Conservation (phyloP, 306 rosid species). For the Corylus avellana region DNA sequence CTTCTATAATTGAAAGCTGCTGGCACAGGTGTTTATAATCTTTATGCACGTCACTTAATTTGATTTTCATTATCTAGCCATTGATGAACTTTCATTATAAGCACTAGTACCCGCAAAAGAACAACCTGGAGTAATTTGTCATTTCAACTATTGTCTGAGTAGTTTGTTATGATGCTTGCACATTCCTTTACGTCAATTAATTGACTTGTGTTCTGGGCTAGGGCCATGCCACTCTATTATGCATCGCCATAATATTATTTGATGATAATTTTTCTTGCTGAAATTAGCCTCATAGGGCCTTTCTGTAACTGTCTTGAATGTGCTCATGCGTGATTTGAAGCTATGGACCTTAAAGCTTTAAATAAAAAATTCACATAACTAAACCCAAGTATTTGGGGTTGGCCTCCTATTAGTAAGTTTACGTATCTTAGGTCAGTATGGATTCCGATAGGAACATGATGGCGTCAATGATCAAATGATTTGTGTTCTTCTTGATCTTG, state of each 20-base stretch:
- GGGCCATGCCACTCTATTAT: neutral
- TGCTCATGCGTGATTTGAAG: neutral
- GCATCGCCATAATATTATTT: neutral
- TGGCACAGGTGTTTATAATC: constrained; percentile 66
- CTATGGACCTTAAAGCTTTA: neutral
- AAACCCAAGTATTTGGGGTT: neutral
- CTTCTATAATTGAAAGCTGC: constrained; percentile 88
- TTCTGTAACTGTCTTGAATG: neutral
- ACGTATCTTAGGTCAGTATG: neutral
- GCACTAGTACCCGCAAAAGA: constrained; percentile 13
- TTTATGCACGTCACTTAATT: constrained; percentile 14
- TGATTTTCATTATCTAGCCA: constrained; percentile 9
- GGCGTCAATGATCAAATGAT: neutral
- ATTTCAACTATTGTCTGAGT: constrained; percentile 4
- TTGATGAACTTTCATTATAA: constrained; percentile 19
- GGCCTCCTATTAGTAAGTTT: neutral
- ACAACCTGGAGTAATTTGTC: constrained; percentile 18
- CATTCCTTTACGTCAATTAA: neutral
- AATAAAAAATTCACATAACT: neutral
- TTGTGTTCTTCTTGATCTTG: neutral
- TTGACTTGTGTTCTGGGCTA: neutral
- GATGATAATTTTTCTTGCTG: neutral
- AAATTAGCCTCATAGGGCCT: neutral
- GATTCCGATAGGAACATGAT: neutral
- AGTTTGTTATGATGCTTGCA: constrained; percentile 19